These are phyloP conservation scores for Pythium volutum DNA, from an alignment of 352 stramenopile species.

Conservation along the genomic window DNA sequence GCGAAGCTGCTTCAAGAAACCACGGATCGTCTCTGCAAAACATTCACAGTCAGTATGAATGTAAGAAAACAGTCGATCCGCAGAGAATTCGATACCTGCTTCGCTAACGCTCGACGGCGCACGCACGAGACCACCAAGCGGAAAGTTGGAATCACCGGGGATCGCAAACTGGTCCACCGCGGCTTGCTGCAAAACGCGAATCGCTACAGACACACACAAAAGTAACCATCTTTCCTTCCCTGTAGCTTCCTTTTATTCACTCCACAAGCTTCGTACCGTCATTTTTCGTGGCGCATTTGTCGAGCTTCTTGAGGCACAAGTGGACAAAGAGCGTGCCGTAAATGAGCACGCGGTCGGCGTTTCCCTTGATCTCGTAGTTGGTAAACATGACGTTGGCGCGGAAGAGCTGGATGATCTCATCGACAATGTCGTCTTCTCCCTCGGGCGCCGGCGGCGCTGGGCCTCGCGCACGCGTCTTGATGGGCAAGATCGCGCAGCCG, in stretches of 20 bases:
- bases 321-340: constrained; percentile 94
- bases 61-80: background rate
- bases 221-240: background rate
- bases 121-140: constrained; percentile 77
- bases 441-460: constrained; percentile 81
- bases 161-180: constrained; percentile 84
- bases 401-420: constrained; percentile 93
- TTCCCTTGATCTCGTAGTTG: constrained; percentile 92
- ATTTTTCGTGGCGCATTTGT: constrained; percentile 73
- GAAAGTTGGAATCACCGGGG: constrained; percentile 82
- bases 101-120: constrained; percentile 66
- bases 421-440: constrained; percentile 88
- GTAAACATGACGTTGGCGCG: constrained; percentile 93
- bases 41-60: background rate
- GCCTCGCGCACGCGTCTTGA: constrained; percentile 86
- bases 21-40: constrained; percentile 68
- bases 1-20: constrained; percentile 91
- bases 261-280: constrained; percentile 38
- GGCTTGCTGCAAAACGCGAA: constrained; percentile 75
- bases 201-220: constrained; percentile 31
- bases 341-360: constrained; percentile 90
- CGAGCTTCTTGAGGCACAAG: constrained; percentile 89
- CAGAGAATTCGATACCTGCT: constrained; percentile 41
- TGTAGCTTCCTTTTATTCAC: background rate
- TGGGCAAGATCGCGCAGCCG: constrained; percentile 85